These are phyloP conservation scores for Phytomonas sp. DNA, from an alignment of 208 protist genomes.

Conservation along the genomic window DNA sequence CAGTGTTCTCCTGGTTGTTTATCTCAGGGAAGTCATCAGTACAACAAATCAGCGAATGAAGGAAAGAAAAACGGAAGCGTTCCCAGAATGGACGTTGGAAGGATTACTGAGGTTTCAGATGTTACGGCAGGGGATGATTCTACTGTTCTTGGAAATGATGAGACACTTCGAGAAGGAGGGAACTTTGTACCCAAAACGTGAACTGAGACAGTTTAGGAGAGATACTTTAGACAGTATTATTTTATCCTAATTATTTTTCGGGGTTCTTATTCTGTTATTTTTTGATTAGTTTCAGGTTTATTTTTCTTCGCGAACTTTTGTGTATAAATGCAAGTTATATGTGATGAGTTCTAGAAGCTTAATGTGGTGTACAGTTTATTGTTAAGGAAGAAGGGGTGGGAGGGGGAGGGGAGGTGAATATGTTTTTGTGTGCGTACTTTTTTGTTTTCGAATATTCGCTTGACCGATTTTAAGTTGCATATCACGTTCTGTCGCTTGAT, in stretches of 20 bases:
- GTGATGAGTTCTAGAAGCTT: neutral
- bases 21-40: neutral
- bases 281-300: conserved; percentile 13
- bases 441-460: conserved; percentile 6
- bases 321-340: neutral
- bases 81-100: neutral
- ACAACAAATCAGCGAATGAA: conserved; percentile 11
- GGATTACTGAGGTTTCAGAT: neutral
- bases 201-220: neutral
- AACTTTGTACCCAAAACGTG: neutral
- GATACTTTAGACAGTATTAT: neutral
- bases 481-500: neutral
- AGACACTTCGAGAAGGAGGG: neutral
- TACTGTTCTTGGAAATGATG: neutral
- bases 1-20: neutral
- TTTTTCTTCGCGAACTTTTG: conserved; percentile 12
- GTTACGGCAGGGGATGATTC: neutral
- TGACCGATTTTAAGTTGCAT: conserved; percentile 2
- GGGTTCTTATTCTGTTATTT: conserved; percentile 5
- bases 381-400: neutral
- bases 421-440: neutral
- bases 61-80: conserved; percentile 9
- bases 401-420: neutral
- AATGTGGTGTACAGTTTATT: conserved; percentile 2
- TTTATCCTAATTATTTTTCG: conserved; percentile 14